These are phyloP conservation scores for Pterocarpus santalinus DNA, from an alignment of 306 rosid species.

Conservation along the genomic window DNA sequence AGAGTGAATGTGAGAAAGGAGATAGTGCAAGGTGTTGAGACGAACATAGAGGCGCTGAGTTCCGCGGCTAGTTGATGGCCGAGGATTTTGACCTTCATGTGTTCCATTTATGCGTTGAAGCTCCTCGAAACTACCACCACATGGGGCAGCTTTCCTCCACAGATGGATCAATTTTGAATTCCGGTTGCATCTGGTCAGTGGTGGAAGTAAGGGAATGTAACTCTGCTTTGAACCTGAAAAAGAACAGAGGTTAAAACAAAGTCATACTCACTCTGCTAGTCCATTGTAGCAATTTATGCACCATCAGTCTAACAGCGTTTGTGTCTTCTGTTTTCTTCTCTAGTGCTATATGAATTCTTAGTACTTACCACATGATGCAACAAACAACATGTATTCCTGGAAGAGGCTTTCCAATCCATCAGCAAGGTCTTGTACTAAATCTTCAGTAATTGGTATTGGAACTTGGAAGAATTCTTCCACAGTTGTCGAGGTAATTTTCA, in stretches of 20 bases:
- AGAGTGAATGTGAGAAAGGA: conserved; percentile 66
- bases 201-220: conserved; percentile 88
- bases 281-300: not conserved
- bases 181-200: conserved; percentile 84
- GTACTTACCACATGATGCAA: conserved; percentile 81
- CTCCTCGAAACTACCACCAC: conserved; percentile 57
- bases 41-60: conserved; percentile 93
- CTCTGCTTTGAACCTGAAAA: conserved; percentile 81
- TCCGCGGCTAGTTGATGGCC: conserved; percentile 80
- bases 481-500: conserved; percentile 56
- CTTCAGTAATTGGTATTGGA: conserved; percentile 79
- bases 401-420: conserved; percentile 72
- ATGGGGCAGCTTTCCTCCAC: conserved; percentile 79
- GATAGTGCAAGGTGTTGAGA: conserved; percentile 85
- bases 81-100: conserved; percentile 61
- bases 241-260: not conserved
- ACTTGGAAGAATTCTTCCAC: conserved; percentile 79
- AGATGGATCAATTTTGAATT: conserved; percentile 67
- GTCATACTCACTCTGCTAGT: not conserved
- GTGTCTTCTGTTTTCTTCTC: not conserved
- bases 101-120: conserved; percentile 31
- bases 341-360: conserved; percentile 9
- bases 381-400: conserved; percentile 74
- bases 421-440: conserved; percentile 77
- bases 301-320: not conserved